These are phyloP conservation scores for Metarhizium robertsii DNA, from an alignment of 2,329 filamentous ascomycete species.

Conservation along the genomic window DNA sequence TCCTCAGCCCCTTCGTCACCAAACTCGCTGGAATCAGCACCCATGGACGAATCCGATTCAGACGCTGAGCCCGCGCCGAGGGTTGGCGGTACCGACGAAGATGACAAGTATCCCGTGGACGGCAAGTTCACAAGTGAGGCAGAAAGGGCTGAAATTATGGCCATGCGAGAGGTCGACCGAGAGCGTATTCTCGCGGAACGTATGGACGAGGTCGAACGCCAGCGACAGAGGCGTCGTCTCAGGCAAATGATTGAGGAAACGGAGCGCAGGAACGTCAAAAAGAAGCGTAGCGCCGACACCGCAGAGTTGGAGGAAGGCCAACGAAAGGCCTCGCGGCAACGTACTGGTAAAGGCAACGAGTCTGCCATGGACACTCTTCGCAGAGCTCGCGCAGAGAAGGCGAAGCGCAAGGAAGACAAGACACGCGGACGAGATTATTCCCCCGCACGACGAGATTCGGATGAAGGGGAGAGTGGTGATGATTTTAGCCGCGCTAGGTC, in stretches of 20 bases:
- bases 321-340: slow-evolving; percentile 64
- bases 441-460: slow-evolving; percentile 21
- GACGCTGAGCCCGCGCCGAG: slow-evolving; percentile 32
- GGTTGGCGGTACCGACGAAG: slow-evolving; percentile 40
- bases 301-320: slow-evolving; percentile 69
- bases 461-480: slow-evolving; percentile 64
- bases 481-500: slow-evolving; percentile 59
- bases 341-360: slow-evolving; percentile 39
- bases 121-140: slow-evolving; percentile 68
- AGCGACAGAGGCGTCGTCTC: slow-evolving; percentile 73
- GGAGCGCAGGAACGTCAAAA: slow-evolving; percentile 43
- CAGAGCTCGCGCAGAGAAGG: slow-evolving; percentile 53
- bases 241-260: slow-evolving; percentile 66
- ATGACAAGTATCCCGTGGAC: slow-evolving; percentile 73
- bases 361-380: slow-evolving; percentile 64
- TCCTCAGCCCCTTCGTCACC: slow-evolving; percentile 62
- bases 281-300: slow-evolving; percentile 69
- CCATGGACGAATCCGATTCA: slow-evolving; percentile 84
- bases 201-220: slow-evolving; percentile 70
- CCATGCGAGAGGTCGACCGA: slow-evolving; percentile 80
- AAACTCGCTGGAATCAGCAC: slow-evolving; percentile 68
- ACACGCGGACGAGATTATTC: slow-evolving; percentile 50
- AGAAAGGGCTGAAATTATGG: slow-evolving; percentile 72
- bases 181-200: slow-evolving; percentile 87
- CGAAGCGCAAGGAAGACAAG: slow-evolving; percentile 38